phyloP scores from a whole-genome alignment of 2,329 filamentous ascomycete genomes.

The Phyllosticta capitalensis region DNA sequence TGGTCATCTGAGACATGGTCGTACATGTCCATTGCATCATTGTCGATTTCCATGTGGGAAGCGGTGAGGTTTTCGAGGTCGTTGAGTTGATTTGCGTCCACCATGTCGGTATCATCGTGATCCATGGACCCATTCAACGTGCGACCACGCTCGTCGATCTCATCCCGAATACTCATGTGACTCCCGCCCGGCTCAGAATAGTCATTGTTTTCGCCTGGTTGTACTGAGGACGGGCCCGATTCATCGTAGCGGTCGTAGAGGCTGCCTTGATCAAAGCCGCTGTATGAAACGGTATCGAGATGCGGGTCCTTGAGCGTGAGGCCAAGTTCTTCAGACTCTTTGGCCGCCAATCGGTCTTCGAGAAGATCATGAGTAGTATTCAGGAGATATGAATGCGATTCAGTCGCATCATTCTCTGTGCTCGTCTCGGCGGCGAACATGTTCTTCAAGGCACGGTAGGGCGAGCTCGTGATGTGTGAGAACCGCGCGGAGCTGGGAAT shows the following conservation, averaged over 20 bases:
- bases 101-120: slow-evolving; percentile 3
- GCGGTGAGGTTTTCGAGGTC: neutral
- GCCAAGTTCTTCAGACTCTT: slow-evolving; percentile 14
- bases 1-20: slow-evolving; percentile 4
- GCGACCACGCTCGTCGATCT: slow-evolving; percentile 17
- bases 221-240: slow-evolving; percentile 30
- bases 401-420: slow-evolving; percentile 10
- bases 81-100: neutral
- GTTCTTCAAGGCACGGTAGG: slow-evolving; percentile 11
- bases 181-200: slow-evolving; percentile 25
- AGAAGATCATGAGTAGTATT: slow-evolving; percentile 11
- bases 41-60: neutral
- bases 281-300: slow-evolving; percentile 19
- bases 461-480: slow-evolving; percentile 10
- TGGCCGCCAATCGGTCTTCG: slow-evolving; percentile 9
- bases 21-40: slow-evolving; percentile 12
- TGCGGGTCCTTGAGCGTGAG: slow-evolving; percentile 21
- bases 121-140: slow-evolving; percentile 1
- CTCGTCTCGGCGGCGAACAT: slow-evolving; percentile 11
- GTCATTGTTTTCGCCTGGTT: slow-evolving; percentile 28
- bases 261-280: slow-evolving; percentile 24
- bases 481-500: slow-evolving; percentile 9
- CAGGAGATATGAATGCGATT: slow-evolving; percentile 11
- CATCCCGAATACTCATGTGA: slow-evolving; percentile 23
- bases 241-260: slow-evolving; percentile 27